Percentiles rank a stretch among this genome's conserved stretches.
phyloP scores from a whole-genome alignment of 225 moss, liverwort and hornwort species.

The Sphagnum contortum region DNA sequence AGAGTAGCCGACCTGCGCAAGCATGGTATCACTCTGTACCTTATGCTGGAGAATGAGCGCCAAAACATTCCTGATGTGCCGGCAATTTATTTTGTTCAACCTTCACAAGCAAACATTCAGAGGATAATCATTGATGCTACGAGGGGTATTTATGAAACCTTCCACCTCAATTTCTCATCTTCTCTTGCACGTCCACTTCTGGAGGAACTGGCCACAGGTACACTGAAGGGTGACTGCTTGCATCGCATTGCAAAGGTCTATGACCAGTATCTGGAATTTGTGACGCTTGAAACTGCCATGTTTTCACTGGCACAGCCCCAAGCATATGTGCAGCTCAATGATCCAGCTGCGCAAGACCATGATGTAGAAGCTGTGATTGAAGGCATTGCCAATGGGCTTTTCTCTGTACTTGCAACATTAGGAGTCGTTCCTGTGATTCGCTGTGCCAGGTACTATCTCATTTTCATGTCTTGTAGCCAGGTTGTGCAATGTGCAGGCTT shows the following conservation, averaged over 20 bases:
- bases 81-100: conserved; percentile 85
- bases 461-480: background rate
- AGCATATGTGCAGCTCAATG: conserved; percentile 84
- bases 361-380: conserved; percentile 81
- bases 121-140: conserved; percentile 73
- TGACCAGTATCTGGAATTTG: conserved; percentile 94
- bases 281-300: conserved; percentile 79
- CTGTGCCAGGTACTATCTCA: conserved; percentile 46
- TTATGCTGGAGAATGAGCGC: conserved; percentile 88
- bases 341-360: conserved; percentile 83
- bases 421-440: conserved; percentile 93
- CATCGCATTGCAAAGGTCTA: conserved; percentile 91
- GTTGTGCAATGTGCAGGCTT: too few species aligned
- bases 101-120: conserved; percentile 63
- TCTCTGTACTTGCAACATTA: conserved; percentile 83
- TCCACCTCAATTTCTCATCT: conserved; percentile 93
- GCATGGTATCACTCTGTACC: conserved; percentile 89
- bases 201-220: conserved; percentile 78
- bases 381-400: conserved; percentile 73
- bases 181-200: conserved; percentile 72
- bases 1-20: conserved; percentile 84
- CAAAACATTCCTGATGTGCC: conserved; percentile 96
- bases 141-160: conserved; percentile 78
- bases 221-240: conserved; percentile 76
- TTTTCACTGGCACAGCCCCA: conserved; percentile 82